Evolutionary conservation across 441 rosid species (phyloP).

Genomic region (Adansonia gregorii): DNA sequence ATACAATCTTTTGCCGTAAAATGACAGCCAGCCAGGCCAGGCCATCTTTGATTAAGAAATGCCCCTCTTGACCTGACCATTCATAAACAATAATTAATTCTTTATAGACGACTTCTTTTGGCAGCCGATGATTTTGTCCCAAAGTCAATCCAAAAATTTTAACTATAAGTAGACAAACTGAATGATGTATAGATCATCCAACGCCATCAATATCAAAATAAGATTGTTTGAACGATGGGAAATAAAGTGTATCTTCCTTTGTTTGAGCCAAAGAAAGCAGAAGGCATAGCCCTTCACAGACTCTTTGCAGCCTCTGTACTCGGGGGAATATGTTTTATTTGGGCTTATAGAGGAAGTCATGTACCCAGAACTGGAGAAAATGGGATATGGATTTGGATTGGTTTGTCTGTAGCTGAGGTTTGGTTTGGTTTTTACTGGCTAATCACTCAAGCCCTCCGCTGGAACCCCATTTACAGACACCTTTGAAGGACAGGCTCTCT

Average conservation of each 20-base stretch:
- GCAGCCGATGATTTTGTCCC: neutral
- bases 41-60: neutral
- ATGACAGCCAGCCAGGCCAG: neutral
- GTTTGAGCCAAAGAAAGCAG: conserved; percentile 25
- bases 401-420: conserved; percentile 27
- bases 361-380: conserved; percentile 12
- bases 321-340: conserved; percentile 22
- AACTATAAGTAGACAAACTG: neutral
- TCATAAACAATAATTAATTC: neutral
- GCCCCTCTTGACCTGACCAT: neutral
- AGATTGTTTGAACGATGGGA: neutral
- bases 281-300: conserved; percentile 16
- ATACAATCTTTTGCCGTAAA: neutral
- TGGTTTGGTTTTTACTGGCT: conserved; percentile 35
- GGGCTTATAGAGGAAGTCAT: conserved; percentile 16
- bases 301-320: conserved; percentile 19
- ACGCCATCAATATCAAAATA: neutral
- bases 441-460: conserved; percentile 38
- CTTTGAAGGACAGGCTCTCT: conserved; percentile 41
- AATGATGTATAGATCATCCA: neutral
- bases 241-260: conserved; percentile 12
- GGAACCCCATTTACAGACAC: conserved; percentile 33
- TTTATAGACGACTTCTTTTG: neutral
- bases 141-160: neutral
- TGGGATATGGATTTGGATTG: conserved; percentile 29